phyloP scores from a whole-genome alignment of 2,329 filamentous ascomycete species.

The Byssoonygena ceratinophila region DNA sequence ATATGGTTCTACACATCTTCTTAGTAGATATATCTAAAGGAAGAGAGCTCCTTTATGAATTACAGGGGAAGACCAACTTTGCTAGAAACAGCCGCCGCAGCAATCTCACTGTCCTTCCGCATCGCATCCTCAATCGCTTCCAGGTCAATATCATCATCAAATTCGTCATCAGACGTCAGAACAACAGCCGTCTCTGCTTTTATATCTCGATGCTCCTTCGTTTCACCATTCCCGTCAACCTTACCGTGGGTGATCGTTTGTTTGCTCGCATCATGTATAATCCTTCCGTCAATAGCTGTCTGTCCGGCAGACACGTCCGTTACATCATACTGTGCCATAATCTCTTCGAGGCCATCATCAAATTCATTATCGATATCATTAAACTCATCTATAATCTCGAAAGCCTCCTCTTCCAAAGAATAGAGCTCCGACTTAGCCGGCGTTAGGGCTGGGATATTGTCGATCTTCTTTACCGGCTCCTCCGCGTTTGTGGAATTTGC shows the following conservation, averaged over 20 bases:
- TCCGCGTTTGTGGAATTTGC: neutral
- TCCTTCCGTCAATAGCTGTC: neutral
- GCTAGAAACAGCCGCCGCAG: slow-evolving; percentile 55
- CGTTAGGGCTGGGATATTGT: neutral
- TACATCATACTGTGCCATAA: slow-evolving; percentile 47
- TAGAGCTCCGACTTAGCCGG: neutral
- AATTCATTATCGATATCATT: slow-evolving; percentile 57
- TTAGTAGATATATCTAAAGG: slow-evolving; percentile 46
- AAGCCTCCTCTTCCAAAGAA: slow-evolving; percentile 17
- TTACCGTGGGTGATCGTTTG: neutral
- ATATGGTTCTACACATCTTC: slow-evolving; percentile 47
- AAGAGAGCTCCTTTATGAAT: slow-evolving; percentile 12
- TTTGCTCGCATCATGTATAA: neutral
- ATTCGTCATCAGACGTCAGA: slow-evolving; percentile 58
- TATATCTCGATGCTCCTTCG: slow-evolving; percentile 28
- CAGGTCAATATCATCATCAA: slow-evolving; percentile 57
- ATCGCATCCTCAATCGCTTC: slow-evolving; percentile 52
- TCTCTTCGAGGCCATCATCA: slow-evolving; percentile 48
- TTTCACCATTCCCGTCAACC: slow-evolving; percentile 7
- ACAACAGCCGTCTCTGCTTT: slow-evolving; percentile 34
- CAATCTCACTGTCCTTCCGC: slow-evolving; percentile 47
- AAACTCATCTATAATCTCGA: slow-evolving; percentile 47
- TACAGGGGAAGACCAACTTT: slow-evolving; percentile 45
- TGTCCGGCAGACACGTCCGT: slow-evolving; percentile 14
- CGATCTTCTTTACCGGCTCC: neutral